Base-by-base conservation (phyloP, 345 rosid genomes). In the Citrus medica region DNA sequence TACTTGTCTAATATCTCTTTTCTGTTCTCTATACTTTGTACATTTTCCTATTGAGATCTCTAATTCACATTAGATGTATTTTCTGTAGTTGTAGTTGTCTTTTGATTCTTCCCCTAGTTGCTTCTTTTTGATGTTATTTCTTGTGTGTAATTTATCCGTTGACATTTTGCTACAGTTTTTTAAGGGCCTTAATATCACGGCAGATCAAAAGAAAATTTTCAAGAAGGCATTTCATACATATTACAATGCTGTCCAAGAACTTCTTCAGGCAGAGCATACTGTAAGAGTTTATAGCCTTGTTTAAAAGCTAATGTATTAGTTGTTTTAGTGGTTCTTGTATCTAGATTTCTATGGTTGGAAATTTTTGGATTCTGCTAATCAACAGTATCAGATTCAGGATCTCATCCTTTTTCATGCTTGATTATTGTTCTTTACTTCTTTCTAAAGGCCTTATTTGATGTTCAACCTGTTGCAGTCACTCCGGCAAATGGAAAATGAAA, bases 401-500 rank as follows among this genome's bases (percentile, higher is more conserved):
- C 33, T 68, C 24, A 27, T 46, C 64, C 40, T 27, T 55, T 69
- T 76, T 72, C 48, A 76, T 53, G 25, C 37, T 48, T 42, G 22
- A 37, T 63, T 62, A 46, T 51, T 76, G 6, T 72, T 71, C 48
- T 17, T 38, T 55, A 27, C 38, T 7, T 73, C 64, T 27, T 53
- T 9, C 25, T 28, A 63, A 69, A 61, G 40, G 59, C 71, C 13
- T 28, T 27, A 64, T 53, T 58, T 72, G 38, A 55, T 67, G 55
- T 76, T 53, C 76, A 74, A 71, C 35, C 61, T 30, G 73, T 75
- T 67, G 63, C 76, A 97, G 99, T 89, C 89, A 28, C 98, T 97
- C 81, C 91, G 90, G 76, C 99, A 94, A 80, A 94, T 97, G 98
- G 99, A 97, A 87, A 89, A 94, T 82, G 99, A 97, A 78, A 92